Evolutionary conservation across 768 basidiomycete genomes (phyloP).

Genomic region (Mycena galopus): DNA sequence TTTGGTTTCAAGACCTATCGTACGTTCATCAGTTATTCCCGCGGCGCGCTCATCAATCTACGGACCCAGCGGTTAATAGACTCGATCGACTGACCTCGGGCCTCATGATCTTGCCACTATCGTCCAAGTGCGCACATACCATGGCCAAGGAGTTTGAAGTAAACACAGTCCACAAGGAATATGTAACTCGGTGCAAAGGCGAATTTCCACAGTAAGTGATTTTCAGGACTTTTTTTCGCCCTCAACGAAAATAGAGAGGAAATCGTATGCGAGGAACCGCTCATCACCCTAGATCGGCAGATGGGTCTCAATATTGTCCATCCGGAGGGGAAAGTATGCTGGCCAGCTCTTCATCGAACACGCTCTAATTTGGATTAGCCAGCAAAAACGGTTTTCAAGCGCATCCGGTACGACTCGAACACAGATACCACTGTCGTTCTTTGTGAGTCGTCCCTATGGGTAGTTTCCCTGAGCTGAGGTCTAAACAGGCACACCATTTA

Average conservation of each 20-base stretch:
- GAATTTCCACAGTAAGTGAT: slow-evolving; percentile 82
- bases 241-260: slow-evolving; percentile 67
- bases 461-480: slow-evolving; percentile 19
- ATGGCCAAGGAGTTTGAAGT: slow-evolving; percentile 87
- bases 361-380: slow-evolving; percentile 57
- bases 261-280: slow-evolving; percentile 85
- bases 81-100: slow-evolving; percentile 96
- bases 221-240: slow-evolving; percentile 29
- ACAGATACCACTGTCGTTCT: slow-evolving; percentile 89
- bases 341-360: slow-evolving; percentile 1
- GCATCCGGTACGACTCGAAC: slow-evolving; percentile 82
- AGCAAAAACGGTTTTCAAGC: slow-evolving; percentile 90
- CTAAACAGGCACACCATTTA: slow-evolving; percentile 81
- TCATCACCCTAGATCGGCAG: slow-evolving; percentile 94
- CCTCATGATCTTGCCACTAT: slow-evolving; percentile 92
- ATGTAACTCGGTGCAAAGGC: slow-evolving; percentile 89
- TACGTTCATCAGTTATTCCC: slow-evolving; percentile 52
- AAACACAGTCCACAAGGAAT: slow-evolving; percentile 90
- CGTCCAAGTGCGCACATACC: slow-evolving; percentile 72
- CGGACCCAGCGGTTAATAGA: slow-evolving; percentile 86
- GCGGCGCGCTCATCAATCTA: slow-evolving; percentile 25
- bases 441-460: slow-evolving; percentile 61
- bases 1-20: slow-evolving; percentile 89
- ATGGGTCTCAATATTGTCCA: slow-evolving; percentile 98
- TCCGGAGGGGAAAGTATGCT: slow-evolving; percentile 88